Base-by-base conservation (phyloP, 805 yeast species). In the Saturnispora sanitii region DNA sequence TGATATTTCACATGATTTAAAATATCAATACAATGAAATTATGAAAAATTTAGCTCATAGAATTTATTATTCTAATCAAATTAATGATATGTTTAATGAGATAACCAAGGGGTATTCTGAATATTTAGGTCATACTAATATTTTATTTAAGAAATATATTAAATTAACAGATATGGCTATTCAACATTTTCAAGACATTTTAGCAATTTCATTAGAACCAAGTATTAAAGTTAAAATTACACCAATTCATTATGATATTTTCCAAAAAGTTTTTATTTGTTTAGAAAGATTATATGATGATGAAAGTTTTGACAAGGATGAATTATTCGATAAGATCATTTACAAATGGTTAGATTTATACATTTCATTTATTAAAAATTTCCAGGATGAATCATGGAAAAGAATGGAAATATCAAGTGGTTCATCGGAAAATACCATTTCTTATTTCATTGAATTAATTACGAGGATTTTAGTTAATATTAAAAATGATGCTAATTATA, bases 1-100 rank as follows among this genome's bases (percentile, higher is more conserved):
- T 25, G 32, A 31, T 4, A 64, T 75, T 35, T 41, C 48, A 5
- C 72, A 53, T 51, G 72, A 52, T 34, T 52, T 35, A 58, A 71
- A 35, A 26, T 46, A 47, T 8, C 38, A 45, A 50, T 78, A 77
- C 50, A 61, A 77, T 2, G 62, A 63, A 18, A 74, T 87, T 20
- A 73, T 88, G 41, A 74, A 79, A 43, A 78, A 81, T 44, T 66
- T 90, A 40, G 77, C 87, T 1, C 71, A 75, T 2, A 95, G 87
- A 56, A 72, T 79, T 11, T 87, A 87, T 52, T 90, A 90, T 56
- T 79, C 79, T 45, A 94, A 86, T 49, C 98, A 92, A 58, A 75
- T 82, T 4, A 71, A 79, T 13, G 96, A 88, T 56, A 79, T 90
- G 65, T 65, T 87, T 16, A 72, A 75, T 22, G 69, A 16, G 72